Conservation (phyloP, 2,329 filamentous ascomycete genomes). For the Calonectria hawksworthii region DNA sequence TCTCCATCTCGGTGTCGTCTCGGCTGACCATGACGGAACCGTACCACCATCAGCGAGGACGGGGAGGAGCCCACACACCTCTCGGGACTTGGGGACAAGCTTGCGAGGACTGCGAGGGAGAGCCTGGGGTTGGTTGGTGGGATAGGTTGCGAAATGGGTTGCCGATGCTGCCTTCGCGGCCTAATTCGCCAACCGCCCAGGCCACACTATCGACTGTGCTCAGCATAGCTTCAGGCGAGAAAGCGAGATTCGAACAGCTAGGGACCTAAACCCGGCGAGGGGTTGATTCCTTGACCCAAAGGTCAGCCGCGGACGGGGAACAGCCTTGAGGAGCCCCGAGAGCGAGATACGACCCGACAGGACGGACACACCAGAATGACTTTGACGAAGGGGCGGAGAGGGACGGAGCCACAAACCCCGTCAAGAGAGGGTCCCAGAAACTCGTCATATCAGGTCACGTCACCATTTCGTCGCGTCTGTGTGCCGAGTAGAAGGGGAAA, state of each 20-base stretch:
- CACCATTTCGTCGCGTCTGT: constrained; percentile 17
- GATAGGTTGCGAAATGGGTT: background rate
- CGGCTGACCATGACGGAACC: constrained; percentile 43
- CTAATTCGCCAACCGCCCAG: constrained; percentile 22
- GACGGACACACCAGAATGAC: constrained; percentile 22
- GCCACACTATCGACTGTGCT: constrained; percentile 9
- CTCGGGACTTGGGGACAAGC: constrained; percentile 28
- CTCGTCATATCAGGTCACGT: constrained; percentile 33
- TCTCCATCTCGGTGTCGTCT: constrained; percentile 30
- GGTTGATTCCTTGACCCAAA: background rate
- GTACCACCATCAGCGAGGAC: constrained; percentile 29
- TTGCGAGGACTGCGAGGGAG: background rate
- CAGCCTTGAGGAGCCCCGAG: constrained; percentile 40
- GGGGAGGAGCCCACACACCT: constrained; percentile 21
- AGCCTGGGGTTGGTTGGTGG: background rate
- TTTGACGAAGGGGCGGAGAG: background rate
- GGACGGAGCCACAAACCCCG: background rate
- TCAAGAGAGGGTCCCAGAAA: background rate
- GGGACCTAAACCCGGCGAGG: constrained; percentile 2
- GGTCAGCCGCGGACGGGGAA: constrained; percentile 37
- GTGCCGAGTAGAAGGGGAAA: background rate
- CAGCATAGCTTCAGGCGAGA: background rate
- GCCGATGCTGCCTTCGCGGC: constrained; percentile 12
- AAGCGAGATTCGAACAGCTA: constrained; percentile 9
- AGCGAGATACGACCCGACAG: constrained; percentile 36